Base-by-base conservation (phyloP, 352 stramenopile genomes). In the Phytopythium chamaehyphon region DNA sequence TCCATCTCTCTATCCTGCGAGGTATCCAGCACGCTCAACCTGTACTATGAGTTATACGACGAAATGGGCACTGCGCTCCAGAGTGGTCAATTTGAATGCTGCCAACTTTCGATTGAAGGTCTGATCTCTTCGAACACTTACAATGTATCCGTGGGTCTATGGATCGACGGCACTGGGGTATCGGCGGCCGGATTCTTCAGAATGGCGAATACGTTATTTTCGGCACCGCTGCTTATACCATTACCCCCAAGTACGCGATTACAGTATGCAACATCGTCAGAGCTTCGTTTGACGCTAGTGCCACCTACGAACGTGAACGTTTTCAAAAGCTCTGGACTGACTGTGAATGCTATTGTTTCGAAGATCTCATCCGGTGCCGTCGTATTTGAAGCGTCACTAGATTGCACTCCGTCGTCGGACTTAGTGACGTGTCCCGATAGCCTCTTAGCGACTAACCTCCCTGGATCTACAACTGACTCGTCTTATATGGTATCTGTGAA, bases 1-100 rank as follows among this genome's bases (percentile, higher is more conserved):
- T 26, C 11, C 12, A 51, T 73, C 16, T 47, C 35, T 15, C 22
- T 61, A 0, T 43, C 66, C 11, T 83, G 70, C 37, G 72, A 86
- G 21, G 53, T 19, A 15, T 9, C 40, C 9, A 24, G 12, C 9
- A 33, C 40, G 24, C 19, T 21, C n/a, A 18, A 15, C 7, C 40
- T n/a, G 10, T 46, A 46, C 19, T 21, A 21, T n/a, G 40, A 46
- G 40, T 14, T 46, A 14, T 46, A 33, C 19, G 40, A 46, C 10
- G 19, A 33, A 21, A n/a, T 33, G 1, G 40, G n/a, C 19, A 46
- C n/a, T n/a, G 12, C 19, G 8, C 2, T 46, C 1, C n/a, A 31
- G 9, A n/a, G 19, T 6, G 6, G 26, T 9, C 26, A 5, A 15
- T 46, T 46, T 16, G 40, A 24, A 18, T 46, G 40, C 21, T 46